Percentiles rank a stretch among this genome's conserved stretches.
Evolutionary conservation across 2,329 filamentous ascomycete species (phyloP).

Genomic region (Cladosporium sp.): DNA sequence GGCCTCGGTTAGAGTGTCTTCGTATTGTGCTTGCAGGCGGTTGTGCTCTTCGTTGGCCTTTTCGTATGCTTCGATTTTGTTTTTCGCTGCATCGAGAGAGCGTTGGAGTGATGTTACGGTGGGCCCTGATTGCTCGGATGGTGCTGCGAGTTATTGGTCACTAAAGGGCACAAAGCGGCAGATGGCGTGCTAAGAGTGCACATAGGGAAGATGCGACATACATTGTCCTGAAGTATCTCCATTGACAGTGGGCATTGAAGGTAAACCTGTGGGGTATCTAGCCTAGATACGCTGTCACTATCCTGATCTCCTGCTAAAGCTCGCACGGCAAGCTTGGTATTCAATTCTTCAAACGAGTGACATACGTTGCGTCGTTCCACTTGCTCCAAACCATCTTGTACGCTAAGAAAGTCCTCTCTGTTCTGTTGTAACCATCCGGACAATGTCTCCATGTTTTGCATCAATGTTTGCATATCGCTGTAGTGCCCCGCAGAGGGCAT

Average conservation of each 20-base stretch:
- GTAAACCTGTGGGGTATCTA: slow-evolving; percentile 13
- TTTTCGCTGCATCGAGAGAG: slow-evolving; percentile 23
- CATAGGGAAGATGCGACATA: slow-evolving; percentile 14
- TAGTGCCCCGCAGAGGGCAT: slow-evolving; percentile 35
- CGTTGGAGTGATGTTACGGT: slow-evolving; percentile 27
- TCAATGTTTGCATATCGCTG: slow-evolving; percentile 34
- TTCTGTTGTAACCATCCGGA: slow-evolving; percentile 33
- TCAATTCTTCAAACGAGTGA: slow-evolving; percentile 5
- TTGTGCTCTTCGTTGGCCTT: slow-evolving; percentile 23
- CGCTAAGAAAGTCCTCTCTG: slow-evolving; percentile 29
- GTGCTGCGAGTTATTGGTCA: slow-evolving; percentile 15
- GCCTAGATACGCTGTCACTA: slow-evolving; percentile 8
- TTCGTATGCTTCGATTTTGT: slow-evolving; percentile 26
- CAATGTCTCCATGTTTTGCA: slow-evolving; percentile 33
- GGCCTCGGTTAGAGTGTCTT: slow-evolving; percentile 33
- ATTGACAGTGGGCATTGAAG: slow-evolving; percentile 12
- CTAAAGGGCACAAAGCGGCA: slow-evolving; percentile 1
- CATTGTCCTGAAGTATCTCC: slow-evolving; percentile 15
- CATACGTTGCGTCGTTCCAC: slow-evolving; percentile 23
- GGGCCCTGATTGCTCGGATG: slow-evolving; percentile 19
- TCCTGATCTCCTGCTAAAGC: slow-evolving; percentile 6
- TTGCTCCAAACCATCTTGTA: slow-evolving; percentile 30
- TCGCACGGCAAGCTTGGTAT: background rate
- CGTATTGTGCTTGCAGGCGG: slow-evolving; percentile 34
- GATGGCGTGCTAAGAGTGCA: background rate